Evolutionary conservation across 129 eudicot species (phyloP).

Genomic region (Solidago caesia): DNA sequence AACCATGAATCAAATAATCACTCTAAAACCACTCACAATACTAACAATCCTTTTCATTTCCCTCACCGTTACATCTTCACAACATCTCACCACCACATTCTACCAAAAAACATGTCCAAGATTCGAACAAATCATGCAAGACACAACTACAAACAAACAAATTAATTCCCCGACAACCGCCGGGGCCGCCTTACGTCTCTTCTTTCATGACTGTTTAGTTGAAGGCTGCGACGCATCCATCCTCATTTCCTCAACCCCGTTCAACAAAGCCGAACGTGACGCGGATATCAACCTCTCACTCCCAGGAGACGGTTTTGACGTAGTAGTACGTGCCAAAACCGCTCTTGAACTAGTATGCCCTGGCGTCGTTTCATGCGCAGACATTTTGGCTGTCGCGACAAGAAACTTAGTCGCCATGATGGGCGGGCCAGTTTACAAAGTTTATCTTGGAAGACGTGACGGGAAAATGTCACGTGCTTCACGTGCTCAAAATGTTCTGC

Average conservation of each 20-base stretch:
- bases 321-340: conserved; percentile 6
- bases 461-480: conserved; percentile 4
- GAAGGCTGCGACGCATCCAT: conserved; percentile 4
- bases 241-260: not conserved
- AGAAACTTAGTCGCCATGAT: conserved; percentile 7
- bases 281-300: conserved; percentile 14
- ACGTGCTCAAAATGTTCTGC: not conserved
- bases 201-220: conserved; percentile 4
- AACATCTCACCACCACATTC: not conserved
- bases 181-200: not conserved
- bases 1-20: not conserved
- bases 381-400: conserved; percentile 2
- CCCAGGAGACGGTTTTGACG: conserved; percentile 6
- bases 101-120: conserved; percentile 15
- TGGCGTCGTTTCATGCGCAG: conserved; percentile 8
- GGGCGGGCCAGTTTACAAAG: not conserved
- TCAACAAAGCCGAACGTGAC: conserved; percentile 14
- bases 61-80: not conserved
- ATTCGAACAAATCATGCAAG: conserved; percentile 18
- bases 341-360: not conserved
- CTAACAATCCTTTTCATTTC: not conserved
- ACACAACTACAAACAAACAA: conserved; percentile 11
- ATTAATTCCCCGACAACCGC: conserved; percentile 1
- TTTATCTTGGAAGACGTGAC: not conserved
- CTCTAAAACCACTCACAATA: not conserved